These are phyloP conservation scores for Oryza australiensis DNA, from an alignment of 176 grass and related monocot genomes.

Conservation along the genomic window DNA sequence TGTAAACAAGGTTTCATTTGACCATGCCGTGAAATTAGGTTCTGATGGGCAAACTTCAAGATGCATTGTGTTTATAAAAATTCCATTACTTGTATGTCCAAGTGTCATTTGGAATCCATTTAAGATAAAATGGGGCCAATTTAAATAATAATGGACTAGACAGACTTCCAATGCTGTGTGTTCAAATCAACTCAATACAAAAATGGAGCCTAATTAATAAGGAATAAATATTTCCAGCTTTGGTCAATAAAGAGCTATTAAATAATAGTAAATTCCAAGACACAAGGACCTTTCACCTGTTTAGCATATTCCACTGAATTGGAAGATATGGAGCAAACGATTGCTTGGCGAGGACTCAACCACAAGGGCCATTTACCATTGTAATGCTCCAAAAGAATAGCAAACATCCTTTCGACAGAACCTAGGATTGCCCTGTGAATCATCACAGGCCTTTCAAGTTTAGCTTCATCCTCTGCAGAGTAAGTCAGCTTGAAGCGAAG, in stretches of 20 bases:
- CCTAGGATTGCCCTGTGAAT: slow-evolving; percentile 93
- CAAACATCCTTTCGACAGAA: slow-evolving; percentile 98
- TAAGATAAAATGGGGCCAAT: neutral
- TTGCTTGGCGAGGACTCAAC: slow-evolving; percentile 96
- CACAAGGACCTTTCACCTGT: slow-evolving; percentile 50
- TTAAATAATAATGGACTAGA: slow-evolving; percentile 1
- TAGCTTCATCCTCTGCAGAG: slow-evolving; percentile 96
- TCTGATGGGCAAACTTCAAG: neutral
- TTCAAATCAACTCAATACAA: neutral
- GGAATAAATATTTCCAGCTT: neutral
- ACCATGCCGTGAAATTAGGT: neutral
- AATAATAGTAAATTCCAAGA: slow-evolving; percentile 26
- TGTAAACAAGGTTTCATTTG: neutral
- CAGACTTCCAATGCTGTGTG: neutral
- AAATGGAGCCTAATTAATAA: neutral
- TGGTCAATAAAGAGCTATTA: neutral
- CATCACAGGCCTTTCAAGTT: slow-evolving; percentile 96
- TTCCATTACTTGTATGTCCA: neutral
- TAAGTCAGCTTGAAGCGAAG: slow-evolving; percentile 86
- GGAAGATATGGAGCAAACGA: slow-evolving; percentile 80
- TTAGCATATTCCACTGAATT: slow-evolving; percentile 73
- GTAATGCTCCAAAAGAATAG: slow-evolving; percentile 98
- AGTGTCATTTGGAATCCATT: slow-evolving; percentile 9
- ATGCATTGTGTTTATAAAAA: neutral
- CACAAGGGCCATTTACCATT: slow-evolving; percentile 99